A percentile compares a stretch with the other conserved stretches of the same genome.
phyloP scores from a whole-genome alignment of 768 basidiomycete species.

The Tulasnella sp. region DNA sequence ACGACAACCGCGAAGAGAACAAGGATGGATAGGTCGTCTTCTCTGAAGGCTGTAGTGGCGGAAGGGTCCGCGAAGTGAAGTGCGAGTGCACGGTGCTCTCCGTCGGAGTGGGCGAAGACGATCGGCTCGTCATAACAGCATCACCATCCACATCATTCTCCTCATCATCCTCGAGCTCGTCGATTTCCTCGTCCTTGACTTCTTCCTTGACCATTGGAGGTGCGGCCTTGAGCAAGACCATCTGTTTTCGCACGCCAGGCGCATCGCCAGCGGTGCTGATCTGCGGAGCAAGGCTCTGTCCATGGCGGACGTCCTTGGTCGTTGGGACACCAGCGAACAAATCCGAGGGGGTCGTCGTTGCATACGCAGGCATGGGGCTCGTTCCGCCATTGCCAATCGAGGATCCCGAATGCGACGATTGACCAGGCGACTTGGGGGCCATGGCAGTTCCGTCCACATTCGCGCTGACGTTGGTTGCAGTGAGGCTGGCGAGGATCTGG shows the following conservation, averaged over 20 bases:
- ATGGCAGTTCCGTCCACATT: background rate
- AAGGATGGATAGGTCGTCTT: background rate
- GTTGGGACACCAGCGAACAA: constrained; percentile 1
- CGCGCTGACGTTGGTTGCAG: background rate
- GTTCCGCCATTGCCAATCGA: background rate
- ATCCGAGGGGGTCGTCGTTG: background rate
- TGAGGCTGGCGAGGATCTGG: background rate
- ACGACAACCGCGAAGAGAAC: background rate
- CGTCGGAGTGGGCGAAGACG: background rate
- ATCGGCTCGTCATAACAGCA: background rate
- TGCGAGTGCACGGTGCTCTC: background rate
- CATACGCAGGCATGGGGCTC: background rate
- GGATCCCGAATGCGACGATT: background rate
- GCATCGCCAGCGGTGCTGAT: background rate
- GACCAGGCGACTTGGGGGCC: background rate
- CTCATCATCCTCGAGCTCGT: constrained; percentile 13
- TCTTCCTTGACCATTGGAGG: background rate
- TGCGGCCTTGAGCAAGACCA: background rate
- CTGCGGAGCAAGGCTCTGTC: constrained; percentile 9
- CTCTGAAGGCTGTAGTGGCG: background rate
- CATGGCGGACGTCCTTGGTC: background rate
- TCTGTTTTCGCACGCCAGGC: background rate
- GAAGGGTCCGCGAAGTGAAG: background rate
- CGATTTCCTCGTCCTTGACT: background rate
- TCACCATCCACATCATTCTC: constrained; percentile 13